These are phyloP conservation scores for Linnemannia exigua DNA, from an alignment of 192 early-diverging fungal species.

Conservation along the genomic window DNA sequence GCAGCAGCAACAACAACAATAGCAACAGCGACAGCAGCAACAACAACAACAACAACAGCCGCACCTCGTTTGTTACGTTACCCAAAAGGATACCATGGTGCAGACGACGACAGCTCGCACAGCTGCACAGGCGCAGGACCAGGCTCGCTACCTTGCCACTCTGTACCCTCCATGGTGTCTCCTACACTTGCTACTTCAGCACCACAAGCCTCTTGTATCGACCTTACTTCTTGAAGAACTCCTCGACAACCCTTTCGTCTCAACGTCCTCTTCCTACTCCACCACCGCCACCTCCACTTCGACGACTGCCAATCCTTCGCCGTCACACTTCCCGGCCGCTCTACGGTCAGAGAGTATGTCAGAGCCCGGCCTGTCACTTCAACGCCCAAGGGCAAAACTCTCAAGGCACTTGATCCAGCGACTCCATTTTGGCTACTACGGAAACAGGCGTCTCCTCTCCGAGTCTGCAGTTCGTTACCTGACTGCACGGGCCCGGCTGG, in stretches of 20 bases:
- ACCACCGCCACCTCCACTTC: neutral
- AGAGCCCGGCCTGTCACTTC: neutral
- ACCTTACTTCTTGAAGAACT: constrained; percentile 38
- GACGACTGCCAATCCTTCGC: neutral
- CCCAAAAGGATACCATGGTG: neutral
- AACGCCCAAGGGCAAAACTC: constrained; percentile 18
- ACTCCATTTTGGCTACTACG: constrained; percentile 53
- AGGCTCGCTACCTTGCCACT: constrained; percentile 21
- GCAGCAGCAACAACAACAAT: too few species aligned
- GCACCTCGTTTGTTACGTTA: neutral
- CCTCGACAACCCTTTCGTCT: constrained; percentile 6
- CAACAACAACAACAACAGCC: neutral
- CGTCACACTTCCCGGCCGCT: constrained; percentile 11
- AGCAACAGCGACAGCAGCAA: too few species aligned
- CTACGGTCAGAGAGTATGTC: constrained; percentile 8
- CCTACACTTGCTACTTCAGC: constrained; percentile 44
- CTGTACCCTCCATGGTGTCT: constrained; percentile 44
- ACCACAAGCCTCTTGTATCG: constrained; percentile 19
- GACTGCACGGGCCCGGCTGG: constrained; percentile 44
- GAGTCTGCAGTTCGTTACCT: constrained; percentile 43
- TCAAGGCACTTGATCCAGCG: constrained; percentile 42
- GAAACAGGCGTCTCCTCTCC: constrained; percentile 22
- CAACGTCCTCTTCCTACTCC: neutral
- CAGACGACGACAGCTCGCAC: constrained; percentile 5
- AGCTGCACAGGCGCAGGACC: constrained; percentile 8